Evolutionary conservation across 768 basidiomycete species (phyloP).

Genomic region (Lactarius akahatsu): DNA sequence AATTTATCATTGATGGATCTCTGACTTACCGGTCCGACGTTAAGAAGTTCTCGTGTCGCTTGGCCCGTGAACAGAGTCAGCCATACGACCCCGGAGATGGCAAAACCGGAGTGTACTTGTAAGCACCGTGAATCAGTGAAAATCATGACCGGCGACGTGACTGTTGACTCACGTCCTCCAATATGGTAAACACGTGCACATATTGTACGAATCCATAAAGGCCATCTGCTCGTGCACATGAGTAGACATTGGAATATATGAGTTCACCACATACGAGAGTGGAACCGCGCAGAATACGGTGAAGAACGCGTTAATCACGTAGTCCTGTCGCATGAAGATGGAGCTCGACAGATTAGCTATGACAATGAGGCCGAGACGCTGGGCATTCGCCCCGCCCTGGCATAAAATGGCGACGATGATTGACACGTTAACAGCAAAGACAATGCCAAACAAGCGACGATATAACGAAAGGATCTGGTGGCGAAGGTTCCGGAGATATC

Average conservation of each 20-base stretch:
- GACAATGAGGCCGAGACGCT: constrained; percentile 40
- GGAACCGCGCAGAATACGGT: constrained; percentile 51
- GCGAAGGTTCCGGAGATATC: constrained; percentile 50
- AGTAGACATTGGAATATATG: constrained; percentile 14
- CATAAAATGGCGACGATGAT: constrained; percentile 45
- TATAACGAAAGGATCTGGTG: constrained; percentile 57
- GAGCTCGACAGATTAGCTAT: constrained; percentile 45
- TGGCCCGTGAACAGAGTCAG: constrained; percentile 49
- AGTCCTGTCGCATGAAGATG: constrained; percentile 50
- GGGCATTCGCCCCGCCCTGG: constrained; percentile 36
- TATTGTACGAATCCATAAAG: constrained; percentile 51
- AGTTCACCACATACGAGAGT: constrained; percentile 42
- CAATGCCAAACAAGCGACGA: constrained; percentile 52
- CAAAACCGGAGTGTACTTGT: constrained; percentile 55
- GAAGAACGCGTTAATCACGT: constrained; percentile 60
- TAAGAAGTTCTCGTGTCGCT: constrained; percentile 49
- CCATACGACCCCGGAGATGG: constrained; percentile 55
- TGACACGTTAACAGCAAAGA: constrained; percentile 51
- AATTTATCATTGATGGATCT: constrained; percentile 29
- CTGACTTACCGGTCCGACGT: constrained; percentile 38
- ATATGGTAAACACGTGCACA: constrained; percentile 59
- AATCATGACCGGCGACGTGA: not conserved
- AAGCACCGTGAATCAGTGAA: not conserved
- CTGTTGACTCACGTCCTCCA: constrained; percentile 43
- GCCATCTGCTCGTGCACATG: constrained; percentile 44